Evolutionary conservation across 2,329 filamentous ascomycete genomes (phyloP).

Genomic region (Sporothrix pseudoabietina): DNA sequence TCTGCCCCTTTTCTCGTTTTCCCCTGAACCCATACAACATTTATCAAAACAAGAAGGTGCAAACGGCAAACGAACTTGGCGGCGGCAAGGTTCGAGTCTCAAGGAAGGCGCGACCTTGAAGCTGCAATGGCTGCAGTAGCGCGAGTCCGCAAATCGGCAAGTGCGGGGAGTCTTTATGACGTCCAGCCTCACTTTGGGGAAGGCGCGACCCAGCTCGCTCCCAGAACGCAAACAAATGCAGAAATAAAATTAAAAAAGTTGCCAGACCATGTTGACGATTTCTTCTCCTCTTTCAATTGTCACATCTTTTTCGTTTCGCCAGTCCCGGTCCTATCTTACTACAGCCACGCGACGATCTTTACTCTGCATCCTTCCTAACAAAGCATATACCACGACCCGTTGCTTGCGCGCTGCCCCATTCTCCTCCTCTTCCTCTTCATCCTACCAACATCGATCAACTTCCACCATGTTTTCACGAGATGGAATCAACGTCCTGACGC

Average conservation of each 20-base stretch:
- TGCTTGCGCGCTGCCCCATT: background rate
- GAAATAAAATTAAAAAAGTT: background rate
- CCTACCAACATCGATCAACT: background rate
- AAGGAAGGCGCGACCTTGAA: background rate
- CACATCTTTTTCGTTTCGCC: background rate
- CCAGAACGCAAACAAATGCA: background rate
- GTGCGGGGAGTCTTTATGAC: constrained; percentile 12
- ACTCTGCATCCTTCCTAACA: background rate
- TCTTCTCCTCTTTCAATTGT: constrained; percentile 4
- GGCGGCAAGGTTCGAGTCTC: background rate
- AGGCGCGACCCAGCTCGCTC: background rate
- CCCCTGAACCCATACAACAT: background rate
- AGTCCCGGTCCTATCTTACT: background rate
- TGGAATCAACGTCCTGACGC: background rate
- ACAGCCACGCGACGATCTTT: background rate
- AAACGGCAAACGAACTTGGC: background rate
- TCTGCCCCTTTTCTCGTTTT: background rate
- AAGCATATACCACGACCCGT: background rate
- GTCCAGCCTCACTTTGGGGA: constrained; percentile 14
- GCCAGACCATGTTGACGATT: background rate
- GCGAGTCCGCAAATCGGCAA: constrained; percentile 18
- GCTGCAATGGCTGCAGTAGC: background rate
- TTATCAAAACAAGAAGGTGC: no score
- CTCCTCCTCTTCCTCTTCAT: background rate
- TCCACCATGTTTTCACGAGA: background rate